Evolutionary conservation across 23 red algal genomes (phyloP).

Genomic region (Chondrus crispus): DNA sequence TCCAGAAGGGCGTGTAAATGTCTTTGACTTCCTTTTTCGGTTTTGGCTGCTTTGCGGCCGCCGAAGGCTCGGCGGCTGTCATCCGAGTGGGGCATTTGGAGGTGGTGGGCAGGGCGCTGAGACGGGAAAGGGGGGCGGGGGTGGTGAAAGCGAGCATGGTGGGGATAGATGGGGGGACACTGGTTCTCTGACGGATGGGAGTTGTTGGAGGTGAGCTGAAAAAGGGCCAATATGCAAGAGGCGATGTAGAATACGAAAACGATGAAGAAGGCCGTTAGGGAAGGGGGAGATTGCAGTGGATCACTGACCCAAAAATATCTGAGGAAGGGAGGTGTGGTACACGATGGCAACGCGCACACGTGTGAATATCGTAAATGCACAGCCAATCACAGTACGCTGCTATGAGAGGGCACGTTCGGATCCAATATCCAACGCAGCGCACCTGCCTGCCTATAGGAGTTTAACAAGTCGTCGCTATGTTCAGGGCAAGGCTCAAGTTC

Average conservation of each 20-base stretch:
- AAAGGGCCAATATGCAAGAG: not conserved
- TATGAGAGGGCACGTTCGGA: too few species aligned
- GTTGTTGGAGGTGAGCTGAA: not conserved
- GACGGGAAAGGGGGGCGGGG: not conserved
- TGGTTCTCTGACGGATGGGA: not conserved
- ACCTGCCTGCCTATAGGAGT: too few species aligned
- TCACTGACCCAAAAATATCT: too few species aligned
- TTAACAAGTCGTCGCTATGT: too few species aligned
- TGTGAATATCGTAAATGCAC: too few species aligned
- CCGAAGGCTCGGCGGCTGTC: not conserved
- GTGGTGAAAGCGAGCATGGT: not conserved
- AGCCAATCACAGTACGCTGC: too few species aligned
- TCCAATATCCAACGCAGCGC: too few species aligned
- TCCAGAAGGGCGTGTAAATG: constrained; percentile 86
- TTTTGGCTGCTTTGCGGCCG: not conserved
- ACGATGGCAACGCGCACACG: too few species aligned
- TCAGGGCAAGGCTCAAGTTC: too few species aligned
- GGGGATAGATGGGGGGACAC: not conserved
- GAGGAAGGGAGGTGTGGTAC: too few species aligned
- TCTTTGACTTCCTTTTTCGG: constrained; percentile 39
- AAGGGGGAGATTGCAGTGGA: not conserved
- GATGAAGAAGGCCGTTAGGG: not conserved
- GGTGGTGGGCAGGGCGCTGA: not conserved
- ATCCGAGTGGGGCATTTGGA: constrained; percentile 3
- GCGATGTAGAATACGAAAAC: not conserved